These are phyloP conservation scores for Phialophora macrospora DNA, from an alignment of 2,329 filamentous ascomycete genomes.

Conservation along the genomic window DNA sequence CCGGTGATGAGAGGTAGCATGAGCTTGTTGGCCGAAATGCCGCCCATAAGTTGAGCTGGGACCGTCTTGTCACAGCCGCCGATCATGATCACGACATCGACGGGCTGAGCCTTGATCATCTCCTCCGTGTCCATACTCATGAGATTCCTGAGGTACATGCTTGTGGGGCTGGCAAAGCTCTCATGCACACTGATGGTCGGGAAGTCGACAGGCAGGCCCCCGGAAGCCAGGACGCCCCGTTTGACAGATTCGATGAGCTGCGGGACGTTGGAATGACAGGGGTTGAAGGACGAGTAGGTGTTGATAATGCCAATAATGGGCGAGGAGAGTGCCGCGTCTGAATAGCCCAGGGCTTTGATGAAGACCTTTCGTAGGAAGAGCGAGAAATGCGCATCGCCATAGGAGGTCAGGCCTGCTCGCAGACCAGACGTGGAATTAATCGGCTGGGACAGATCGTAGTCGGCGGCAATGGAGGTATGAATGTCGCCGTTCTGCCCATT, in stretches of 20 bases:
- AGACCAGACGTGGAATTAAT: conserved; percentile 61
- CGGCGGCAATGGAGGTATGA: conserved; percentile 33
- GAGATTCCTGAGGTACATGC: conserved; percentile 74
- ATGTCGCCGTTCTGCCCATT: conserved; percentile 1
- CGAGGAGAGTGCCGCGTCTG: conserved; percentile 70
- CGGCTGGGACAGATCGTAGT: conserved; percentile 65
- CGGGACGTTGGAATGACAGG: conserved; percentile 73
- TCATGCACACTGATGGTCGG: conserved; percentile 75
- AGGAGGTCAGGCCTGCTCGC: conserved; percentile 68
- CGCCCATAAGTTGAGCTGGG: conserved; percentile 76
- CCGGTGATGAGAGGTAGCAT: conserved; percentile 71
- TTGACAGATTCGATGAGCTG: conserved; percentile 73
- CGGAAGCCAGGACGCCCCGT: conserved; percentile 68
- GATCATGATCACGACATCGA: conserved; percentile 70
- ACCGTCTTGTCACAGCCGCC: conserved; percentile 77
- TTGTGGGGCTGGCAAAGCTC: conserved; percentile 71
- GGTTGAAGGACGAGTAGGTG: conserved; percentile 74
- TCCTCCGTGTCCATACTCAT: conserved; percentile 84
- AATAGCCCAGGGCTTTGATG: conserved; percentile 76
- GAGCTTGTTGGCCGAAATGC: conserved; percentile 74
- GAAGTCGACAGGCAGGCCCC: conserved; percentile 72
- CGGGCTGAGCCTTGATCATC: conserved; percentile 73
- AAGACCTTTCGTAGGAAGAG: conserved; percentile 76
- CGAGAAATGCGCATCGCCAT: conserved; percentile 76
- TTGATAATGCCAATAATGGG: conserved; percentile 78